phyloP scores from a whole-genome alignment of 2,329 filamentous ascomycete genomes.

The Aureobasidium subglaciale region DNA sequence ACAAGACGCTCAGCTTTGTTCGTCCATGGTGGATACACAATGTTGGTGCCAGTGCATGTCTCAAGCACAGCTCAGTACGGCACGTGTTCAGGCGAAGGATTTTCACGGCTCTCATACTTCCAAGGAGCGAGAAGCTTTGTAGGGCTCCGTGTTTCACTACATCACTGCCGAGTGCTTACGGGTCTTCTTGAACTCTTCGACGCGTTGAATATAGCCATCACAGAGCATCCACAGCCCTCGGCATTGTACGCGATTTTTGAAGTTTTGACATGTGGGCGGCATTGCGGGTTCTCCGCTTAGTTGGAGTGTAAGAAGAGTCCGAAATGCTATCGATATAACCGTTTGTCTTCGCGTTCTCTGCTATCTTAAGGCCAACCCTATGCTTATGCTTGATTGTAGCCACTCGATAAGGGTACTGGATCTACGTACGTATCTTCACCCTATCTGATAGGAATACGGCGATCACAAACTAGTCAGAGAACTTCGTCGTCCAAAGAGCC shows the following conservation, averaged over 20 bases:
- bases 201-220: not conserved
- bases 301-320: not conserved
- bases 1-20: not conserved
- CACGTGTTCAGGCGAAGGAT: not conserved
- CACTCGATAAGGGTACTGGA: not conserved
- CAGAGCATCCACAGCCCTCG: not conserved
- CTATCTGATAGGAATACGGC: not conserved
- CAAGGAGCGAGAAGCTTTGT: not conserved
- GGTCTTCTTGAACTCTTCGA: not conserved
- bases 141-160: not conserved
- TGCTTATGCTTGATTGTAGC: conserved; percentile 5
- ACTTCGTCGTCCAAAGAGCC: not conserved
- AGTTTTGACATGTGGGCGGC: not conserved
- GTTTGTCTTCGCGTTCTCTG: not conserved
- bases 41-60: not conserved
- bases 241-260: not conserved
- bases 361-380: conserved; percentile 5
- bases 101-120: not conserved
- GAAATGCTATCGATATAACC: conserved; percentile 8
- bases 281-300: not conserved
- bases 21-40: not conserved
- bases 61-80: not conserved
- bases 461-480: not conserved
- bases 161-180: no score
- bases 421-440: not conserved